Conservation (phyloP, 805 yeast genomes). For the Candida ascalaphidarum region DNA sequence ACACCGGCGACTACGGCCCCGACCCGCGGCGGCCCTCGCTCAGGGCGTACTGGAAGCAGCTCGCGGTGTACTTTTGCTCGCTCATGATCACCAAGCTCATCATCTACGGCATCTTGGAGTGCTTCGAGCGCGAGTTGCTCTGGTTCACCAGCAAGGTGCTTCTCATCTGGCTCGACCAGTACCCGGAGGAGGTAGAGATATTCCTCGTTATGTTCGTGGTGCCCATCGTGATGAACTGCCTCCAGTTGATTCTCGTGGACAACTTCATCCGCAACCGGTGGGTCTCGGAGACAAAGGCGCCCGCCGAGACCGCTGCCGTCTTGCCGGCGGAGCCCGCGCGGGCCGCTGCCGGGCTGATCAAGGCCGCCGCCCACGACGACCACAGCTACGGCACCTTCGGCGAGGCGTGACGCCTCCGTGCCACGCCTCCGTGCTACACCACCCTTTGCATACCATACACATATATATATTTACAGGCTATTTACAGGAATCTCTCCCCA, state of each 20-base stretch:
- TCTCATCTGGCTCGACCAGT: conserved; percentile 74
- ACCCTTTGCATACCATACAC: too few relatives aligned
- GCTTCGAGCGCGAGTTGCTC: conserved; percentile 45
- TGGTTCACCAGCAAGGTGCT: conserved; percentile 61
- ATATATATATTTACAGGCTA: neutral
- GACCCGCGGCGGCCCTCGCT: conserved; percentile 47
- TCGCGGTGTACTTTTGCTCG: conserved; percentile 58
- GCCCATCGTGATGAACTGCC: conserved; percentile 64
- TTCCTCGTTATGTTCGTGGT: conserved; percentile 79
- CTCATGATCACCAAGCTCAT: conserved; percentile 58
- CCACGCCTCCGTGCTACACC: too few relatives aligned
- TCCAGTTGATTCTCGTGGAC: conserved; percentile 68
- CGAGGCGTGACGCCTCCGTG: too few relatives aligned
- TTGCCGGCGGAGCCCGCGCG: too few relatives aligned
- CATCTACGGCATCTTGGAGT: conserved; percentile 52
- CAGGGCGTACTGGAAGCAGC: conserved; percentile 60
- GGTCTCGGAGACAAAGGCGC: conserved; percentile 23
- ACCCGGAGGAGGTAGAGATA: conserved; percentile 71
- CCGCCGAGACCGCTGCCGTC: too few relatives aligned
- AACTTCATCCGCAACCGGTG: conserved; percentile 57
- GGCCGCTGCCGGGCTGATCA: too few relatives aligned
- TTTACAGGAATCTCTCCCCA: neutral
- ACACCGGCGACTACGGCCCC: conserved; percentile 56
- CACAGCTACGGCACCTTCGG: too few relatives aligned
- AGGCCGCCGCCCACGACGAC: too few relatives aligned